These are phyloP conservation scores for Acephala macrosclerotiorum DNA, from an alignment of 2,329 filamentous ascomycete genomes.

Conservation along the genomic window DNA sequence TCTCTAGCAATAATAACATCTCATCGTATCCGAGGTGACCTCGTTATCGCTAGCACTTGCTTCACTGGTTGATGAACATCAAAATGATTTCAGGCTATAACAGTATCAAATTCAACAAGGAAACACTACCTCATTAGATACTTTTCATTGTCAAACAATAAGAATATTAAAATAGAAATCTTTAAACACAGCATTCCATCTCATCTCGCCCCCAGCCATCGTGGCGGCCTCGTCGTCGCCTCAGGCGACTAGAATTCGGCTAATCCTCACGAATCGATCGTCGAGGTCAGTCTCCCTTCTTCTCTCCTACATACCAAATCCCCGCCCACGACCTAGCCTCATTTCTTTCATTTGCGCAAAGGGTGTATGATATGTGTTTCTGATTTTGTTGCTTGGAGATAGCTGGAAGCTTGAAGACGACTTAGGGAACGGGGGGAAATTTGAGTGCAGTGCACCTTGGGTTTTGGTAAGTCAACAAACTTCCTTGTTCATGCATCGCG, in stretches of 20 bases:
- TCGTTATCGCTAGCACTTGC: too few relatives aligned
- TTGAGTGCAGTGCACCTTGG: background rate
- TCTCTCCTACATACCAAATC: slow-evolving; percentile 1
- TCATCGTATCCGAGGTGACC: too few relatives aligned
- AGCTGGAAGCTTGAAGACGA: too few relatives aligned
- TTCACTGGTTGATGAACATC: too few relatives aligned
- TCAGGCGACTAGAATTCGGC: background rate
- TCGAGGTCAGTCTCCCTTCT: background rate
- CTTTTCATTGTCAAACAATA: too few relatives aligned
- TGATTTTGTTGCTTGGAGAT: background rate
- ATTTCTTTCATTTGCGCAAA: background rate
- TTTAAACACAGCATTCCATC: background rate
- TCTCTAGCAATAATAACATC: too few relatives aligned
- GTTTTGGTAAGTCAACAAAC: slow-evolving; percentile 2
- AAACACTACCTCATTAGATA: too few relatives aligned
- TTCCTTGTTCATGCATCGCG: background rate
- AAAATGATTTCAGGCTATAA: too few relatives aligned
- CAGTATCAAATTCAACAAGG: too few relatives aligned
- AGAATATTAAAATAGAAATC: background rate
- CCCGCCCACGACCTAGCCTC: background rate
- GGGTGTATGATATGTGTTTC: background rate
- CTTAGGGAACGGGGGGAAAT: background rate
- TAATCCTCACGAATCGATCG: slow-evolving; percentile 1
- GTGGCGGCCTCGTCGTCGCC: background rate
- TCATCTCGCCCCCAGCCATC: background rate